Conservation (phyloP, 2,329 filamentous ascomycete genomes). For the Scedosporium apiospermum region DNA sequence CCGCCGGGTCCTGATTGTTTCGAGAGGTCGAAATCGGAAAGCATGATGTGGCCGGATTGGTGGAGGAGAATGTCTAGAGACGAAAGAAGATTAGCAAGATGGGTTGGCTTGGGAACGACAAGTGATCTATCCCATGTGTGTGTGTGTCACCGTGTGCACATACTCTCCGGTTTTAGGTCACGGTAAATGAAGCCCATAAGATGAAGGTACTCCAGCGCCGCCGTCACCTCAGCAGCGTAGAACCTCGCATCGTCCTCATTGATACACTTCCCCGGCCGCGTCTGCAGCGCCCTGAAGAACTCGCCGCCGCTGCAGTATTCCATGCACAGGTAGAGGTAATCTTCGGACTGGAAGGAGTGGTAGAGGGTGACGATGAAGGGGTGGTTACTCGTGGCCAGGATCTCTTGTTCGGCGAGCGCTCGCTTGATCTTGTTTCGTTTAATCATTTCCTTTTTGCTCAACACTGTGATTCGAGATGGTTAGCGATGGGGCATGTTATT, state of each 20-base stretch:
- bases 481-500: constrained; percentile 17
- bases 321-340: constrained; percentile 99
- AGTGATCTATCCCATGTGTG: no score
- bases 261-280: constrained; percentile 92
- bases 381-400: constrained; percentile 95
- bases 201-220: constrained; percentile 91
- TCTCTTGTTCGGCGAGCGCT: constrained; percentile 94
- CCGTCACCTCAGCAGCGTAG: constrained; percentile 95
- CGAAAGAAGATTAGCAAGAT: constrained; percentile 8
- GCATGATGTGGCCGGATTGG: constrained; percentile 99
- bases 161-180: constrained; percentile 96
- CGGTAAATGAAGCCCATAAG: constrained; percentile 99
- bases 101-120: no score
- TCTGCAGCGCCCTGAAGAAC: constrained; percentile 95
- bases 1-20: constrained; percentile 96
- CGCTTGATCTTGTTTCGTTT: constrained; percentile 99
- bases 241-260: constrained; percentile 94
- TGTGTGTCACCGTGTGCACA: constrained; percentile 24
- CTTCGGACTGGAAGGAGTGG: constrained; percentile 98
- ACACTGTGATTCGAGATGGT: constrained; percentile 47
- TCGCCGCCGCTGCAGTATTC: constrained; percentile 98
- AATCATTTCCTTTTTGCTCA: constrained; percentile 99
- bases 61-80: constrained; percentile 82
- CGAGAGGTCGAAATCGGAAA: constrained; percentile 96
- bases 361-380: constrained; percentile 98